Evolutionary conservation across 345 rosid genomes (phyloP), one percentile per base, ranked within the genome.

Genomic region (Ceriops tagal): DNA sequence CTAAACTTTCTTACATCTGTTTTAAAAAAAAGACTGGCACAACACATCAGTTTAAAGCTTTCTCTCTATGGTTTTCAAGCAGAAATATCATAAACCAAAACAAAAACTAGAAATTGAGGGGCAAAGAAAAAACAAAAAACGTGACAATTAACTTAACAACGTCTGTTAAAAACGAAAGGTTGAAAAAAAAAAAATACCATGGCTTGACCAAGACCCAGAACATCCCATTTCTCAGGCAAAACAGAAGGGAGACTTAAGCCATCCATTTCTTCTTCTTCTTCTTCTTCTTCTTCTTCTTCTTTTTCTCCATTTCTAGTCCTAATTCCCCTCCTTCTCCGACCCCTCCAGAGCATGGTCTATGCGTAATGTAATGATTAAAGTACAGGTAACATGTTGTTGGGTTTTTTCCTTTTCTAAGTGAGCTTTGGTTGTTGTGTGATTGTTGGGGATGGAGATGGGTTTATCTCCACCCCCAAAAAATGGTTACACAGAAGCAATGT

Each of bases 201-300:
- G 80, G 97, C 97, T 84, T 93, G 98, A 67, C 98, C 95, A 61
- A 93, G 96, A 66, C 97, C 98, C 55, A 93, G 74, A 69, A 89
- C 96, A 84, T 93, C 95, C 95, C 93, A 91, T 81, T 87, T 83
- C 55, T 87, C 95, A 61, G 96, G 93, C 66, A 87, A 75, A 63
- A 69, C 69, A 70, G 77, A 76, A 70, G 76, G 51, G 8, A 84
- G 62, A 66, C 59, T 34, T 27, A 8, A 57, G 53, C 20, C 80
- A 5, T 46, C 79, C 27, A 66, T 64, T 1, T 75, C 79, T 4
- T 57, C 77, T 0, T 75, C 89, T 0, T 78, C 85, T 0, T 79
- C 92, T 3, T 78, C 85, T 31, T 78, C 86, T 3, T 78, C 85
- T 31, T 78, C 37, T 34, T 34, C 37, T 32, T 32, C 1, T 7